Evolutionary conservation across 202 grass and related monocot genomes (phyloP).

Genomic region (Zizania palustris): DNA sequence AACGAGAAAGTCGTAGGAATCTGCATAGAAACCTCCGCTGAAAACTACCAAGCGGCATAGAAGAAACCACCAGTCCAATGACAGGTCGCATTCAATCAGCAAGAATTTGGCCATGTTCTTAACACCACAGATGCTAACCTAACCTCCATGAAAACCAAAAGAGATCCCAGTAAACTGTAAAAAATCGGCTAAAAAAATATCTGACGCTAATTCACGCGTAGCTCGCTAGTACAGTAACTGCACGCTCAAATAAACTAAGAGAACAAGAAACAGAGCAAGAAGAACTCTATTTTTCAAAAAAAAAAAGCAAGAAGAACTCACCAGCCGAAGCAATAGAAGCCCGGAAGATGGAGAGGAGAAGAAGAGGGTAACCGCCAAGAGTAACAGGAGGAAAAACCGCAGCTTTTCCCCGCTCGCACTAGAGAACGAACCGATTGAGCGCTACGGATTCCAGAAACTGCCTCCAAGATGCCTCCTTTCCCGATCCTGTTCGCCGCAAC

Average conservation of each 20-base stretch:
- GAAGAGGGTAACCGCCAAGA: neutral
- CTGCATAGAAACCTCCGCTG: neutral
- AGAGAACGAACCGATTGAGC: slow-evolving; percentile 13
- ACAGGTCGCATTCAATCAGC: neutral
- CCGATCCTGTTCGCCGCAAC: slow-evolving; percentile 9
- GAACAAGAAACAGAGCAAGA: neutral
- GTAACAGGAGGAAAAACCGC: neutral
- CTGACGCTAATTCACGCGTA: neutral
- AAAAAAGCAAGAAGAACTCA: neutral
- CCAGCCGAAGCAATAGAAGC: neutral
- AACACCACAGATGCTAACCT: neutral
- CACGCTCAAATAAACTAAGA: neutral
- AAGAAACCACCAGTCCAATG: neutral
- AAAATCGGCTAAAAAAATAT: neutral
- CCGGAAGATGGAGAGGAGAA: neutral
- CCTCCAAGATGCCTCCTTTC: slow-evolving; percentile 10
- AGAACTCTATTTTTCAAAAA: neutral
- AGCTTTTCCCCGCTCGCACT: neutral
- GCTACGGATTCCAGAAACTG: neutral
- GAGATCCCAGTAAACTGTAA: neutral
- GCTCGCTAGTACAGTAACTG: neutral
- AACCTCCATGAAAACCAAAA: neutral
- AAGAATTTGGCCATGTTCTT: neutral
- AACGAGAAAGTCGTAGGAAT: neutral
- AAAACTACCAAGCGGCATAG: neutral